Base-by-base conservation (phyloP, 306 rosid species). In the Psophocarpus tetragonolobus region DNA sequence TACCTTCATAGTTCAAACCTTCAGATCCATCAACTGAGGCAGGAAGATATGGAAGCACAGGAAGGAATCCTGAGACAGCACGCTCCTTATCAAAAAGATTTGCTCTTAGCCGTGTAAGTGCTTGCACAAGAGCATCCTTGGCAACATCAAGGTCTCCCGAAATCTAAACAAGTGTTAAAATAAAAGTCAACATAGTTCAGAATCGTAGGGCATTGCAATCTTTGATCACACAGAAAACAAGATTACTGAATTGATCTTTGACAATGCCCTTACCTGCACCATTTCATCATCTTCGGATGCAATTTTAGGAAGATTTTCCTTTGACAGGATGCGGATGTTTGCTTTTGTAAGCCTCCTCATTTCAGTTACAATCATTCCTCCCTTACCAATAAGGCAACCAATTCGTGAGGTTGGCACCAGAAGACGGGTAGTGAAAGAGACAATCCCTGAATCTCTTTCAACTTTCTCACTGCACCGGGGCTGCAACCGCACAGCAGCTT, bases 331-430 rank as follows among this genome's bases (percentile, higher is more conserved):
- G 51, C 98, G 97, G 35, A 95, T 91, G 70, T 92, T 92, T 57
- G 98, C 98, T 80, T 88, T 92, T 26, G 98, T 92, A 42, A 87
- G 85, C 82, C 96, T 92, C 84, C 98, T 95, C 88, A 95, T 87
- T 85, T 95, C 98, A 72, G 91, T 91, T 68, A 95, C 83, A 42
- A 95, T 95, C 11, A 96, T 75, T 65, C 97, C 98, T 60, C 98
- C 97, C 82, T 91, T 95, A 75, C 98, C 98, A 77, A 95, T 92
- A 38, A 95, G 97, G 87, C 98, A 95, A 83, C 98, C 98, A 88
- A 95, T 91, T 73, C 97, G 87, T 45, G 96, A 87, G 12, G 96
- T 83, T 47, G 98, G 93, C 65, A 95, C 98, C 54, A 95, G 91
- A 23, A 92, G 53, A 75, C 98, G 89, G 63, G 96, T 89, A 70